A percentile compares a stretch with the other conserved stretches of the same genome.
Evolutionary conservation across 352 stramenopile species (phyloP).

Genomic region (Plasmopara muralis): DNA sequence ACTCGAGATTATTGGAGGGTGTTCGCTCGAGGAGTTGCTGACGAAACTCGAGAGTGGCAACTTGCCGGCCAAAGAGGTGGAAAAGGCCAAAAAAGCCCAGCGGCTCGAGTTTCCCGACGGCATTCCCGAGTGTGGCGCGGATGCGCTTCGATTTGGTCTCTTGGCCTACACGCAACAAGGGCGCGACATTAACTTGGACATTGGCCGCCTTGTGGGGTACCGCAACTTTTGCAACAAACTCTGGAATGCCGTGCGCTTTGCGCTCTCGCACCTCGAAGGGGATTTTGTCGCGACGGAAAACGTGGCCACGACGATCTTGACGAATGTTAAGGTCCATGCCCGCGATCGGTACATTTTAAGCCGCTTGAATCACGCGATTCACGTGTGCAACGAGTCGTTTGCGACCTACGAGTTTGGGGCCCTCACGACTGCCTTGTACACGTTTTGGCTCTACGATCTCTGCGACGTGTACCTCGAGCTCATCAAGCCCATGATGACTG

Average conservation of each 20-base stretch:
- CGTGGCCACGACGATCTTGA: constrained; percentile 50
- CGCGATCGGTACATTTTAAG: constrained; percentile 83
- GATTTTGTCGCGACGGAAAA: constrained; percentile 49
- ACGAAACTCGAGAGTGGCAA: constrained; percentile 96
- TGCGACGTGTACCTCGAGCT: constrained; percentile 99
- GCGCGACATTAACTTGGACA: constrained; percentile 99
- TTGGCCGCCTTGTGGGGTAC: constrained; percentile 98
- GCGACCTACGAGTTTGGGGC: constrained; percentile 94
- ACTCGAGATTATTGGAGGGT: constrained; percentile 96
- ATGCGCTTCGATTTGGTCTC: constrained; percentile 98
- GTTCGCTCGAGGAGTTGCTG: constrained; percentile 91
- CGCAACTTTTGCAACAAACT: constrained; percentile 99
- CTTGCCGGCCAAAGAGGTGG: constrained; percentile 95
- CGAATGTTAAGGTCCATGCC: constrained; percentile 53
- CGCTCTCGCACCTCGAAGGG: constrained; percentile 93
- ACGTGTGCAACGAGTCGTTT: constrained; percentile 81
- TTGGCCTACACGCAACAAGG: constrained; percentile 92
- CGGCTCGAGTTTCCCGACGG: constrained; percentile 96
- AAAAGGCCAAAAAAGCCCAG: constrained; percentile 97
- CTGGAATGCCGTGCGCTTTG: constrained; percentile 99
- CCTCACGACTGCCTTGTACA: constrained; percentile 92
- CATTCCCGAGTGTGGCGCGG: constrained; percentile 98
- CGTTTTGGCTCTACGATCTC: constrained; percentile 98
- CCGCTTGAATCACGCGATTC: constrained; percentile 70
- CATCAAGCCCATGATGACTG: constrained; percentile 95